Percentiles rank a stretch among this genome's conserved stretches.
These are phyloP conservation scores for Tetrapisispora iriomotensis DNA, from an alignment of 805 yeast species.

Conservation along the genomic window DNA sequence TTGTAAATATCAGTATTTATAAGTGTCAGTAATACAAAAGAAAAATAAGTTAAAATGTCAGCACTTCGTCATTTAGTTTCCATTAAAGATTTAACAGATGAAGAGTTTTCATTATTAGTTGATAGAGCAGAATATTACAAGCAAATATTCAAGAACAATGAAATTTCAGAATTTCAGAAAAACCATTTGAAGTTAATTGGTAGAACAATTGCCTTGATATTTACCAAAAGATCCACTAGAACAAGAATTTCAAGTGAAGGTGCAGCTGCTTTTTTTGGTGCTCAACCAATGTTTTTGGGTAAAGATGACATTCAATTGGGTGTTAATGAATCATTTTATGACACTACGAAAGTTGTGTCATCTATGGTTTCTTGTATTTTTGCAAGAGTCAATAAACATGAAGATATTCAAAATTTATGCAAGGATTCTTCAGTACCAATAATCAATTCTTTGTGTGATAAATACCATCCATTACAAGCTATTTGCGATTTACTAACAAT, in stretches of 20 bases:
- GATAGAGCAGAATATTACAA: constrained; percentile 71
- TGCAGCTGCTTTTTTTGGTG: constrained; percentile 88
- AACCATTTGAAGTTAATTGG: constrained; percentile 55
- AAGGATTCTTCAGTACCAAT: constrained; percentile 81
- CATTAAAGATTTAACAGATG: constrained; percentile 64
- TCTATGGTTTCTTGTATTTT: constrained; percentile 96
- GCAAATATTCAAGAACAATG: constrained; percentile 46
- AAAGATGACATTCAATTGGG: constrained; percentile 95
- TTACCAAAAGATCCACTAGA: constrained; percentile 88
- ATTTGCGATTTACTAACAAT: constrained; percentile 84
- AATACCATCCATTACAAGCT: constrained; percentile 90
- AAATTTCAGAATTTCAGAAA: constrained; percentile 27
- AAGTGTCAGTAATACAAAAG: too few relatives aligned
- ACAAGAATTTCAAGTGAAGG: constrained; percentile 93
- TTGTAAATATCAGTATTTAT: neutral
- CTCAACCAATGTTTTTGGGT: constrained; percentile 92
- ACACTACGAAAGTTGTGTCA: constrained; percentile 79
- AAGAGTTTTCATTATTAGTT: constrained; percentile 65
- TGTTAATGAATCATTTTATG: constrained; percentile 84
- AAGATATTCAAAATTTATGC: constrained; percentile 70
- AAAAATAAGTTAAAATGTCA: too few relatives aligned
- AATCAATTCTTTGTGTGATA: constrained; percentile 88
- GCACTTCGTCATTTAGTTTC: constrained; percentile 61
- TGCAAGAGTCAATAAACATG: constrained; percentile 87
- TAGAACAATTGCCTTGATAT: constrained; percentile 71